These are phyloP conservation scores for Ceratocystis cubensis DNA, from an alignment of 2,329 filamentous ascomycete species.

Conservation along the genomic window DNA sequence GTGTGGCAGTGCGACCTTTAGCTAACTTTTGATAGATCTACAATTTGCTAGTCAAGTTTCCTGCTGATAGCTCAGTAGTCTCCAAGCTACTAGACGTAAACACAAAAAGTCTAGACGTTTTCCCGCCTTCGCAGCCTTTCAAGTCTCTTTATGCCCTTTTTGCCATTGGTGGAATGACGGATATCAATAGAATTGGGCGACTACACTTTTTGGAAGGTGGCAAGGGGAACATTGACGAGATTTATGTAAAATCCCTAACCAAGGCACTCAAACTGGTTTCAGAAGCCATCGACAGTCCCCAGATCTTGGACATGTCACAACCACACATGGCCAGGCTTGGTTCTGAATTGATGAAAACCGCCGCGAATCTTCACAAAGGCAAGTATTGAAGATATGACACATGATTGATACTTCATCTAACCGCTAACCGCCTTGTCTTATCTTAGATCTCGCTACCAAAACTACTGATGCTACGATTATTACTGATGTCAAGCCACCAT, in stretches of 20 bases:
- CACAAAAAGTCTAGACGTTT: conserved; percentile 47
- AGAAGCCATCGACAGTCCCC: conserved; percentile 46
- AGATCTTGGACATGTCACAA: conserved; percentile 33
- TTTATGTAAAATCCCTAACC: conserved; percentile 29
- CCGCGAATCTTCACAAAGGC: conserved; percentile 33
- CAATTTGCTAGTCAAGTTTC: conserved; percentile 56
- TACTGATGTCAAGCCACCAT: conserved; percentile 1
- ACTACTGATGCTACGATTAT: background rate
- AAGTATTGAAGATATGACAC: conserved; percentile 12
- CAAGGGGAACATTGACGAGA: conserved; percentile 20
- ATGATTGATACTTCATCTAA: background rate
- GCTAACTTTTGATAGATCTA: conserved; percentile 43
- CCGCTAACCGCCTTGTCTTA: background rate
- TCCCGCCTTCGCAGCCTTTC: conserved; percentile 56
- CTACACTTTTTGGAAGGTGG: conserved; percentile 21
- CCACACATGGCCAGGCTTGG: conserved; percentile 7
- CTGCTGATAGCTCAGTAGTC: conserved; percentile 51
- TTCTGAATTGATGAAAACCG: conserved; percentile 14
- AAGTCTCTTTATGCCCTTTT: conserved; percentile 62
- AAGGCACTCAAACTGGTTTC: conserved; percentile 44
- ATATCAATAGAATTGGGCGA: conserved; percentile 22
- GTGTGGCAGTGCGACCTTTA: background rate
- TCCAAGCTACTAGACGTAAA: conserved; percentile 43
- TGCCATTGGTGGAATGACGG: conserved; percentile 51
- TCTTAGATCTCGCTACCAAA: conserved; percentile 1